A percentile compares a stretch with the other conserved stretches of the same genome.
phyloP scores from a whole-genome alignment of 2,329 filamentous ascomycete species.

The Lizonia empirigonia region DNA sequence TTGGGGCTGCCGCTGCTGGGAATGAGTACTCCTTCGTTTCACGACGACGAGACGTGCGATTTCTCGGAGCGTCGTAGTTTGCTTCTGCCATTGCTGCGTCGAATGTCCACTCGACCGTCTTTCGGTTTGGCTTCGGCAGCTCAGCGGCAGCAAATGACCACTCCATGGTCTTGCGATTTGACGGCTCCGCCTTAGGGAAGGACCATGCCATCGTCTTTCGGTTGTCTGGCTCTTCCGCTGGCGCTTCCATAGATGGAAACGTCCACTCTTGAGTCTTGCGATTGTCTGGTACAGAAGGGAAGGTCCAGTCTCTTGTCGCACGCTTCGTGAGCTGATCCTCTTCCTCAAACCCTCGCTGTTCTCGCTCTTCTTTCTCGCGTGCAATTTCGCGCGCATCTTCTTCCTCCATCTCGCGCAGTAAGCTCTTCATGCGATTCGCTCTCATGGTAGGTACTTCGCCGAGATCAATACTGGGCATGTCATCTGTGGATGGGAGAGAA shows the following conservation, averaged over 20 bases:
- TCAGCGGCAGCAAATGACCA: slow-evolving; percentile 53
- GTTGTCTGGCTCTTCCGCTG: slow-evolving; percentile 37
- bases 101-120: slow-evolving; percentile 57
- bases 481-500: slow-evolving; percentile 48
- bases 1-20: slow-evolving; percentile 24
- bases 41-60: slow-evolving; percentile 40
- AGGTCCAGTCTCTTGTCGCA: slow-evolving; percentile 59
- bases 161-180: slow-evolving; percentile 52
- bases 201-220: slow-evolving; percentile 62
- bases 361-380: slow-evolving; percentile 58
- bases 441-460: slow-evolving; percentile 61
- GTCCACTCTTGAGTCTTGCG: slow-evolving; percentile 61
- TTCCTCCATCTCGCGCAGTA: slow-evolving; percentile 51
- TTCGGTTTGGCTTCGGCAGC: slow-evolving; percentile 47
- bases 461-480: slow-evolving; percentile 51
- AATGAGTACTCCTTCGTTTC: slow-evolving; percentile 42
- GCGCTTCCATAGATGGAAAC: slow-evolving; percentile 54
- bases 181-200: slow-evolving; percentile 48
- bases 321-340: slow-evolving; percentile 38
- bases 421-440: slow-evolving; percentile 59
- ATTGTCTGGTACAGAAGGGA: slow-evolving; percentile 48
- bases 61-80: slow-evolving; percentile 39
- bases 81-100: slow-evolving; percentile 52
- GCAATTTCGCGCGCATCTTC: slow-evolving; percentile 45
- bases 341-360: slow-evolving; percentile 49